Base-by-base conservation (phyloP, 1,284 basidiomycete genomes). In the Exobasidium rhododendri region DNA sequence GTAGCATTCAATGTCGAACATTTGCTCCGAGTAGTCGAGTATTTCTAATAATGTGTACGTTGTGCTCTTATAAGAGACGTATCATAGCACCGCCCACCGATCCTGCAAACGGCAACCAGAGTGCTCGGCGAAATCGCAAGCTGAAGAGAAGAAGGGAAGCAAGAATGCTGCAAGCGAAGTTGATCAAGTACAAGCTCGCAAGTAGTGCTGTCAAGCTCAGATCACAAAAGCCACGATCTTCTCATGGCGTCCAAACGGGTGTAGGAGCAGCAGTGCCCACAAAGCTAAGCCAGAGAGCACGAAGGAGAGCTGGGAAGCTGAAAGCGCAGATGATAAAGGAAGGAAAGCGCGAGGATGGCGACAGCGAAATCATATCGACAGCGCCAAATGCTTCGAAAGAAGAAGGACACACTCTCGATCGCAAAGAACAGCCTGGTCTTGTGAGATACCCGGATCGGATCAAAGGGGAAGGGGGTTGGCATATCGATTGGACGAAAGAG, bases 281-380 rank as follows among this genome's bases (percentile, higher is more conserved):
- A 50, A 50, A 26, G 47, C 24, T 17, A 13, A 50, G 47, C 47
- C 47, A 50, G 26, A 4, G 47, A 30, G 53, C 53, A 3, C 53
- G 44, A 28, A 22, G 53, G 28, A 31, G 53, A 55, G 53, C 53
- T 14, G 53, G 47, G 7, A 50, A 7, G 47, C 7, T 50, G 7
- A 50, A 50, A 32, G 24, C n/a, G 47, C 47, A 30, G 14, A 24
- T 24, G 24, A 30, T 7, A 30, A 50, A n/a, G n/a, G 47, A 30
- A n/a, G n/a, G n/a, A 10, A 40, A 40, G 7, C 7, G 17, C 7
- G 35, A 40, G 17, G 35, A 40, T 40, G 35, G 7, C 7, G 35
- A 7, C 7, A 17, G 17, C 17, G 35, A 7, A 17, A 40, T 10
- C 7, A 10, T 17, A 7, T 40, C 35, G 7, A 10, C 17, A 17